Evolutionary conservation across 1,284 basidiomycete genomes (phyloP).

Genomic region (Malassezia psittaci): DNA sequence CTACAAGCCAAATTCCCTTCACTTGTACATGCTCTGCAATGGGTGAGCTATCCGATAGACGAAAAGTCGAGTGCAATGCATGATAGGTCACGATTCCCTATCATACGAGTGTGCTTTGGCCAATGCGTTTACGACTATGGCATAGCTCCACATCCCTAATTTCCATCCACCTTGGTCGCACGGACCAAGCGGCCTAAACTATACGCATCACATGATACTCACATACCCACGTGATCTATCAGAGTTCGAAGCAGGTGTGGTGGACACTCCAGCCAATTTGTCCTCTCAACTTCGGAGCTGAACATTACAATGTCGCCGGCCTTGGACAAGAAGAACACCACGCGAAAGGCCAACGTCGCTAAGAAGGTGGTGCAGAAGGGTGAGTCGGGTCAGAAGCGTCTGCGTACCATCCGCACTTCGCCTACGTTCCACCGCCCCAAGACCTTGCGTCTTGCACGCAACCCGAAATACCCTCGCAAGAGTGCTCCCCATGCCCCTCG

Average conservation of each 20-base stretch:
- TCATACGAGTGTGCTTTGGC: not conserved
- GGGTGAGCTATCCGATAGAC: not conserved
- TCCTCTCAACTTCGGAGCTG: slow-evolving; percentile 12
- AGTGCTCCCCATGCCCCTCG: slow-evolving; percentile 84
- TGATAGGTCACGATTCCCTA: not conserved
- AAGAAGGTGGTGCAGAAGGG: slow-evolving; percentile 96
- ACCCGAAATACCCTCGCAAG: slow-evolving; percentile 87
- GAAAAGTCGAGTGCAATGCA: too few relatives aligned
- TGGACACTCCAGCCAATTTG: not conserved
- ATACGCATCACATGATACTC: slow-evolving; percentile 14
- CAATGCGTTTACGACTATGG: not conserved
- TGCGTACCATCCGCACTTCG: slow-evolving; percentile 73
- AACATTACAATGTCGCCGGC: slow-evolving; percentile 13
- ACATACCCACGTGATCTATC: slow-evolving; percentile 1
- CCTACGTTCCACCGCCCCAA: slow-evolving; percentile 95
- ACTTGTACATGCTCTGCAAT: not conserved
- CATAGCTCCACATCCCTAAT: not conserved
- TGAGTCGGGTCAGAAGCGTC: slow-evolving; percentile 58
- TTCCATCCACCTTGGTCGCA: too few relatives aligned
- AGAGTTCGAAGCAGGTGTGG: not conserved
- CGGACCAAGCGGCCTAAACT: slow-evolving; percentile 9
- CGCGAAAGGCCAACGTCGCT: slow-evolving; percentile 63
- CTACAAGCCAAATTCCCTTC: not conserved
- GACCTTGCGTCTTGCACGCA: slow-evolving; percentile 74
- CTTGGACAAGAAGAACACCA: slow-evolving; percentile 13